Percentiles rank a stretch among this genome's conserved stretches.
phyloP scores from a whole-genome alignment of 495 filamentous ascomycete genomes.

The Evernia prunastri region DNA sequence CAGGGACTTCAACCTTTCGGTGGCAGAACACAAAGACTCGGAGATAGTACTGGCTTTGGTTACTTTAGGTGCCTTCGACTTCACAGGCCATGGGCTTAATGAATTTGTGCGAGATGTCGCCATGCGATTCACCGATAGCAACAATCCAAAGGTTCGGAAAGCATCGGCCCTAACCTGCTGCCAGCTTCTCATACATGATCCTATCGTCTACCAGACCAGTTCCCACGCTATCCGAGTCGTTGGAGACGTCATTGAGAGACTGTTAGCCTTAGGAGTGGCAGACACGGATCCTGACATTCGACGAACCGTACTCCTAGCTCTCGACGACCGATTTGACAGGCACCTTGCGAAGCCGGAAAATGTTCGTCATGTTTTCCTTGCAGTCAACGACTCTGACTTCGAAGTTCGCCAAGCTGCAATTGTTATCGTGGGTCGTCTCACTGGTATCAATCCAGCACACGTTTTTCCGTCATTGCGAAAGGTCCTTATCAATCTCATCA shows the following conservation, averaged over 20 bases:
- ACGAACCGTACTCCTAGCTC: constrained; percentile 73
- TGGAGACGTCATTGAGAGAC: constrained; percentile 91
- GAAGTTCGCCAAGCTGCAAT: constrained; percentile 89
- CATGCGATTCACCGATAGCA: constrained; percentile 94
- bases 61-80: constrained; percentile 94
- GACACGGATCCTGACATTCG: constrained; percentile 87
- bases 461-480: constrained; percentile 93
- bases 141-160: constrained; percentile 87
- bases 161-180: constrained; percentile 95
- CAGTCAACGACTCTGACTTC: constrained; percentile 92
- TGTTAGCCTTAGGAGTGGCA: constrained; percentile 88
- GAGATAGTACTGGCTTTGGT: constrained; percentile 89
- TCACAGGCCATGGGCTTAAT: constrained; percentile 85
- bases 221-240: constrained; percentile 94
- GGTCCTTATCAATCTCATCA: constrained; percentile 88
- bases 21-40: constrained; percentile 65
- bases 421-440: constrained; percentile 88
- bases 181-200: constrained; percentile 91
- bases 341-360: constrained; percentile 94
- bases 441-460: constrained; percentile 88
- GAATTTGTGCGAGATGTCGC: constrained; percentile 98
- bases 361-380: constrained; percentile 88
- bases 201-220: constrained; percentile 95
- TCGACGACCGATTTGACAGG: constrained; percentile 90
- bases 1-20: constrained; percentile 64